Evolutionary conservation across 192 early-diverging fungal genomes (phyloP).

Genomic region (Backusella psychrophila): DNA sequence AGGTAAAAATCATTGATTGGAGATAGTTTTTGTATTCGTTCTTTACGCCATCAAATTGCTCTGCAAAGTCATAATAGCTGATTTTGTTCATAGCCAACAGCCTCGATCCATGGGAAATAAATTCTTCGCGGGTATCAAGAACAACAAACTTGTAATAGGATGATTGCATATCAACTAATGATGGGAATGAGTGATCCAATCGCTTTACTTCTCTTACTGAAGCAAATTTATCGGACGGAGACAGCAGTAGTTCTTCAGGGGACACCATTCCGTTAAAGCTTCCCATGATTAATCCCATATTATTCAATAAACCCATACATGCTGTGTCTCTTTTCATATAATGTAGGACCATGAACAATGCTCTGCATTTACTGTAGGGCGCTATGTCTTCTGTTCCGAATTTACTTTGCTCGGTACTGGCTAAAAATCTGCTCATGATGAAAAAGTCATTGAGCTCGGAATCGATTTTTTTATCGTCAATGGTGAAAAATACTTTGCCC

Average conservation of each 20-base stretch:
- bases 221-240: background rate
- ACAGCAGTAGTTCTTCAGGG: background rate
- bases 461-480: background rate
- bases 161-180: background rate
- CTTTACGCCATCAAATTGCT: background rate
- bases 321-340: background rate
- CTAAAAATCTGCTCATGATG: background rate
- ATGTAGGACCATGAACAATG: background rate
- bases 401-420: background rate
- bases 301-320: background rate
- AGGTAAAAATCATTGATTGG: background rate
- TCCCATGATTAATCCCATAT: background rate
- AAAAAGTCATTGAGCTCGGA: background rate
- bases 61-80: conserved; percentile 1
- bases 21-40: background rate
- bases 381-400: background rate
- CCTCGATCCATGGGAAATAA: background rate
- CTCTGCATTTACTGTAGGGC: background rate
- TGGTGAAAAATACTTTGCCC: background rate
- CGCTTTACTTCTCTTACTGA: background rate
- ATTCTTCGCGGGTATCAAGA: background rate
- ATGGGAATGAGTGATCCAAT: background rate
- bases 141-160: background rate
- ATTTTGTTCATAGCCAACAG: background rate
- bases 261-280: background rate